Evolutionary conservation across 2,329 filamentous ascomycete species (phyloP).

Genomic region (Pyrenophora seminiperda): DNA sequence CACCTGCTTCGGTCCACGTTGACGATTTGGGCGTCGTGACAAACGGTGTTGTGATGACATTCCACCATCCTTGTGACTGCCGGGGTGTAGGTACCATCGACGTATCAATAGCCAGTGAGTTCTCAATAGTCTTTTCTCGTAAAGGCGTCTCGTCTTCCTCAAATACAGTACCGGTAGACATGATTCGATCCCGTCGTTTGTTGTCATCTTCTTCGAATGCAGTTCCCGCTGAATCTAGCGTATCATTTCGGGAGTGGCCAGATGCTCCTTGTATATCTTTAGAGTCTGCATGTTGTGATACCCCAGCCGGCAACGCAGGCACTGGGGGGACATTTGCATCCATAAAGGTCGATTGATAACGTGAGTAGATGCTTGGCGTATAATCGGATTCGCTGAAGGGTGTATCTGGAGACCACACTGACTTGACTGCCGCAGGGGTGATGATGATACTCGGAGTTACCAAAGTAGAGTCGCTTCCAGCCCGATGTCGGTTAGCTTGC

Average conservation of each 20-base stretch:
- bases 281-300: constrained; percentile 19
- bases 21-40: constrained; percentile 45
- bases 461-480: constrained; percentile 42
- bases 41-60: constrained; percentile 75
- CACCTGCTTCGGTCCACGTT: constrained; percentile 40
- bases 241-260: constrained; percentile 37
- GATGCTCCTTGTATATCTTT: constrained; percentile 3
- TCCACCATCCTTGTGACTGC: constrained; percentile 76
- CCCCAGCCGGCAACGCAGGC: constrained; percentile 38
- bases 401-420: constrained; percentile 65
- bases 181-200: constrained; percentile 49
- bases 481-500: constrained; percentile 44
- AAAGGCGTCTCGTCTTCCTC: constrained; percentile 66
- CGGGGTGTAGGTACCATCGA: constrained; percentile 57
- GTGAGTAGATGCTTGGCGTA: constrained; percentile 67
- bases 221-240: constrained; percentile 44
- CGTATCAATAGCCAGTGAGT: constrained; percentile 47
- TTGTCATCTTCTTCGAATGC: constrained; percentile 57
- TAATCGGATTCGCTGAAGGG: constrained; percentile 62
- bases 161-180: constrained; percentile 69
- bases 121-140: constrained; percentile 29
- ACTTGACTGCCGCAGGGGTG: constrained; percentile 57
- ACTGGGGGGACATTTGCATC: constrained; percentile 59
- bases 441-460: constrained; percentile 59
- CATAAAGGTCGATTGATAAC: constrained; percentile 51